Conservation (phyloP, 2,329 filamentous ascomycete species). For the Penicillium polonicum region DNA sequence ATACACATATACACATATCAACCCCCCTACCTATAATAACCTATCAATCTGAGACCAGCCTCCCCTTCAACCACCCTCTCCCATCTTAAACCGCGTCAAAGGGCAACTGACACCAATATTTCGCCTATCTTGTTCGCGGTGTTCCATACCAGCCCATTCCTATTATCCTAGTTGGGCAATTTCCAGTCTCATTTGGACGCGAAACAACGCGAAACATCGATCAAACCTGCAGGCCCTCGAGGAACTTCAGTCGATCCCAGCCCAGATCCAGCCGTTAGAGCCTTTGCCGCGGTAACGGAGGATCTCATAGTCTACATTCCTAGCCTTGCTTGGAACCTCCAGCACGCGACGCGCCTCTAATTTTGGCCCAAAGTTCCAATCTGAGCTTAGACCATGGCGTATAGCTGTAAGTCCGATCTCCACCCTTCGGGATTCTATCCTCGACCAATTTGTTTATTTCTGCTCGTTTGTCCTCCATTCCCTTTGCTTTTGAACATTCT, state of each 20-base stretch:
- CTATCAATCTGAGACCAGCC: conserved; percentile 26
- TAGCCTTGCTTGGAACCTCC: conserved; percentile 40
- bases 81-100: conserved; percentile 10
- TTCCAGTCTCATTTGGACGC: conserved; percentile 4
- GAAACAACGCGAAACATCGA: conserved; percentile 13
- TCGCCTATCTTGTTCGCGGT: conserved; percentile 2
- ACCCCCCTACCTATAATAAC: conserved; percentile 12
- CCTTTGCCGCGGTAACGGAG: conserved; percentile 36
- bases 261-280: conserved; percentile 9
- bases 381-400: conserved; percentile 37
- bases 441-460: conserved; percentile 42
- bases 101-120: conserved; percentile 12
- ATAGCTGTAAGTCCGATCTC: conserved; percentile 40
- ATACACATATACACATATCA: neutral
- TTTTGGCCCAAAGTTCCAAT: conserved; percentile 20
- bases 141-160: conserved; percentile 18
- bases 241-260: conserved; percentile 15
- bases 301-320: conserved; percentile 43
- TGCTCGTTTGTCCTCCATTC: conserved; percentile 38
- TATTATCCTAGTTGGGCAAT: conserved; percentile 6
- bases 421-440: conserved; percentile 31
- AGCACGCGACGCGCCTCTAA: conserved; percentile 39
- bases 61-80: conserved; percentile 5
- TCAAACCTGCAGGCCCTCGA: conserved; percentile 13
- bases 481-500: conserved; percentile 31